Conservation (phyloP, 306 rosid species). For the Albizia julibrissin region DNA sequence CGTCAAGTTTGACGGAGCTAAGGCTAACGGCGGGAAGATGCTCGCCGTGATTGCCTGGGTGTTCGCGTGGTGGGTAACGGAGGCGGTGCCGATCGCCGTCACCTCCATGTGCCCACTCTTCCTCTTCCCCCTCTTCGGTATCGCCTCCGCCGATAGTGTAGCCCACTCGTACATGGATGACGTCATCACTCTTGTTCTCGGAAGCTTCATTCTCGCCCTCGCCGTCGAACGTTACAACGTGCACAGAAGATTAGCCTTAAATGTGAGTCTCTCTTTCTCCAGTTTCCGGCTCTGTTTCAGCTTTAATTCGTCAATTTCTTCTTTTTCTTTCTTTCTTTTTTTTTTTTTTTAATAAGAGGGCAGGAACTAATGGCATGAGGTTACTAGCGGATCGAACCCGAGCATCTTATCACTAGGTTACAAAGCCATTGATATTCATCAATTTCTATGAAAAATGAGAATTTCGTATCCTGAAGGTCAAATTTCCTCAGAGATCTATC, state of each 20-base stretch:
- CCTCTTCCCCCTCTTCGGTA: constrained; percentile 75
- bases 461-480: neutral
- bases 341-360: too few relatives aligned
- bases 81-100: constrained; percentile 83
- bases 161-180: constrained; percentile 87
- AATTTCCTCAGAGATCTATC: neutral
- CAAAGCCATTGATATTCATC: too few relatives aligned
- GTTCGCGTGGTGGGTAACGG: constrained; percentile 86
- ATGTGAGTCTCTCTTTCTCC: constrained; percentile 47
- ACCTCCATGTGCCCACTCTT: constrained; percentile 88
- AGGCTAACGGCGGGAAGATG: constrained; percentile 58
- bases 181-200: constrained; percentile 74
- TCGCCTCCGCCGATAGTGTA: constrained; percentile 64
- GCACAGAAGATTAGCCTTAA: constrained; percentile 79
- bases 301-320: neutral
- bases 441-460: too few relatives aligned
- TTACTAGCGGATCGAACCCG: too few relatives aligned
- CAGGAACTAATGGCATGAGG: too few relatives aligned
- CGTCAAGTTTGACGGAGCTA: constrained; percentile 58
- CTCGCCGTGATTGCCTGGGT: constrained; percentile 79
- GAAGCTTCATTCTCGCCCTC: constrained; percentile 84
- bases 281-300: neutral
- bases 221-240: constrained; percentile 92
- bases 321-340: too few relatives aligned
- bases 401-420: too few relatives aligned